phyloP scores from a whole-genome alignment of 495 filamentous ascomycete species.

The Neurospora sp. region DNA sequence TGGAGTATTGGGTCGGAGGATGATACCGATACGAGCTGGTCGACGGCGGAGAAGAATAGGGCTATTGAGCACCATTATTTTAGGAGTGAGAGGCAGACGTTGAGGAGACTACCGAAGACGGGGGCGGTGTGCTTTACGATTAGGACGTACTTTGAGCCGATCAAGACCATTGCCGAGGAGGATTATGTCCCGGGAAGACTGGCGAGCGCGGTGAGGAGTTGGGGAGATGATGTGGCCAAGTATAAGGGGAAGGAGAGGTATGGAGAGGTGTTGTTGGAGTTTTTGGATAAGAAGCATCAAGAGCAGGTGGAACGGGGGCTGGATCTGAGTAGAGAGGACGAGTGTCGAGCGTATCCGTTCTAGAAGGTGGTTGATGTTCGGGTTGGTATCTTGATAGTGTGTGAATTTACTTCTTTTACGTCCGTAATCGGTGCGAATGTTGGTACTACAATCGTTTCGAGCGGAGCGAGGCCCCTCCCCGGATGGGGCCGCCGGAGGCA shows the following conservation, averaged over 20 bases:
- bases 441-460: background rate
- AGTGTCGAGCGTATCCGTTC: conserved; percentile 30
- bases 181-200: conserved; percentile 61
- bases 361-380: background rate
- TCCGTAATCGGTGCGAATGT: background rate
- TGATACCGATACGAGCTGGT: conserved; percentile 48
- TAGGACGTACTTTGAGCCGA: conserved; percentile 65
- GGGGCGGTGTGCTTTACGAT: conserved; percentile 78
- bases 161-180: conserved; percentile 56
- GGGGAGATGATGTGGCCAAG: conserved; percentile 72
- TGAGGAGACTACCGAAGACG: conserved; percentile 60
- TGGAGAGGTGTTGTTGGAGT: conserved; percentile 70
- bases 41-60: conserved; percentile 65
- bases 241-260: conserved; percentile 83
- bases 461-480: no score
- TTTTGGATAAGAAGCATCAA: conserved; percentile 66
- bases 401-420: background rate
- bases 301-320: conserved; percentile 63
- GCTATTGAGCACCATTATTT: conserved; percentile 70
- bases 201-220: conserved; percentile 67
- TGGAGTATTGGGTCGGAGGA: conserved; percentile 70
- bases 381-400: background rate
- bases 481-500: no score
- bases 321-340: conserved; percentile 49
- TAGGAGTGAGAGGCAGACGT: conserved; percentile 66